A percentile compares a stretch with the other conserved stretches of the same genome.
Evolutionary conservation across 2,329 filamentous ascomycete genomes (phyloP).

Genomic region (Colletotrichum chlorophyti): DNA sequence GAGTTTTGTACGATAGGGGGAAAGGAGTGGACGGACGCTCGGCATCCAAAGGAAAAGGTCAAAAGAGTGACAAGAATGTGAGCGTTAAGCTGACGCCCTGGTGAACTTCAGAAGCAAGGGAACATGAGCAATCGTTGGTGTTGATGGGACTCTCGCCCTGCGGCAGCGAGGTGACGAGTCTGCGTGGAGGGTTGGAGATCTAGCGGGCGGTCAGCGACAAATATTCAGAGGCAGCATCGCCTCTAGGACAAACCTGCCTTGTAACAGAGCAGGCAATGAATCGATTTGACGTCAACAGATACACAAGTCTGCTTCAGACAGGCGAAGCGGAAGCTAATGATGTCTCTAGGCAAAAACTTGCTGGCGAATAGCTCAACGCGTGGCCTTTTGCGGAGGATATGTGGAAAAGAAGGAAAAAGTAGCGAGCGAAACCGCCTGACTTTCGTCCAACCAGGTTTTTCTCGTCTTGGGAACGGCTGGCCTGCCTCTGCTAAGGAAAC

Average conservation of each 20-base stretch:
- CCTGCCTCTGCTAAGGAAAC: slow-evolving; percentile 17
- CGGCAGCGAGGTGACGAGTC: not conserved
- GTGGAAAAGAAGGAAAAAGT: slow-evolving; percentile 11
- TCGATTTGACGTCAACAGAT: too few species aligned
- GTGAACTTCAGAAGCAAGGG: not conserved
- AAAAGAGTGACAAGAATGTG: not conserved
- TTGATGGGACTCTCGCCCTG: not conserved
- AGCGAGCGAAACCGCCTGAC: not conserved
- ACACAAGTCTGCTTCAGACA: too few species aligned
- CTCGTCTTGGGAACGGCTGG: slow-evolving; percentile 16
- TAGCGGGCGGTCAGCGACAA: not conserved
- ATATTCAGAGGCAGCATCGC: not conserved
- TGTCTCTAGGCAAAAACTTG: too few species aligned
- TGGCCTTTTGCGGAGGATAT: not conserved
- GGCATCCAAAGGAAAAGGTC: not conserved
- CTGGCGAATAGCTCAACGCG: too few species aligned
- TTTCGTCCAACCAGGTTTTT: not conserved
- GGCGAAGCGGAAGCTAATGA: slow-evolving; percentile 1
- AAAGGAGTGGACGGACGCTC: slow-evolving; percentile 4
- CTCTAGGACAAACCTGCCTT: not conserved
- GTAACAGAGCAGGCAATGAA: too few species aligned
- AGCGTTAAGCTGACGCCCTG: too few species aligned
- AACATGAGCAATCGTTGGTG: not conserved
- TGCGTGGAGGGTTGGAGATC: not conserved
- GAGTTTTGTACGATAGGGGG: not conserved